A percentile compares a stretch with the other conserved stretches of the same genome.
Evolutionary conservation across 352 stramenopile genomes (phyloP).

Genomic region (Phytophthora sansomeana): DNA sequence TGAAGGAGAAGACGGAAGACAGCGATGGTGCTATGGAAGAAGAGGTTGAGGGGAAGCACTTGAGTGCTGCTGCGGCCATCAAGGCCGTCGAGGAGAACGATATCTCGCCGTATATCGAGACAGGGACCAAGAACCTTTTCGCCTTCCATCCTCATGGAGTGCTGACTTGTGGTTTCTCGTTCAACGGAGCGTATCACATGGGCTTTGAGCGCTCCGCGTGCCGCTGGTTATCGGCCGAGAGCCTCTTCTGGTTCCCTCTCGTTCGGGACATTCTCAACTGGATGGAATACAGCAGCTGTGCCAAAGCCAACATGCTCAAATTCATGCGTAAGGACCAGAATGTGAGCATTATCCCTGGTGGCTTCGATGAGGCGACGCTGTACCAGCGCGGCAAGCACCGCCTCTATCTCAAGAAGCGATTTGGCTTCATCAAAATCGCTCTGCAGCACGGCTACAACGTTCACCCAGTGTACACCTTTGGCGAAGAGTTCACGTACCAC

Average conservation of each 20-base stretch:
- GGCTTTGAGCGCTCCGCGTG: slow-evolving; percentile 55
- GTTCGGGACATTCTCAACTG: slow-evolving; percentile 77
- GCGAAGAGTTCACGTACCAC: slow-evolving; percentile 89
- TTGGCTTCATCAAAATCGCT: slow-evolving; percentile 94
- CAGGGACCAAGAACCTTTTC: slow-evolving; percentile 30
- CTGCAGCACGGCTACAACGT: slow-evolving; percentile 91
- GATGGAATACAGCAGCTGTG: slow-evolving; percentile 66
- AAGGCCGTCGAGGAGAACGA: slow-evolving; percentile 35
- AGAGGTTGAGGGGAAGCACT: slow-evolving; percentile 21
- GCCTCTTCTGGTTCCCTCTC: slow-evolving; percentile 74
- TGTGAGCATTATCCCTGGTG: slow-evolving; percentile 88
- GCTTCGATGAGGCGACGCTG: slow-evolving; percentile 95
- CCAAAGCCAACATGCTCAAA: slow-evolving; percentile 54
- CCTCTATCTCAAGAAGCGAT: slow-evolving; percentile 91
- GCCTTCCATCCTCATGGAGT: slow-evolving; percentile 77
- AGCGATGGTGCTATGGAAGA: slow-evolving; percentile 14
- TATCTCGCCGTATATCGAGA: slow-evolving; percentile 19
- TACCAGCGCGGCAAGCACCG: slow-evolving; percentile 83
- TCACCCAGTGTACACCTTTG: slow-evolving; percentile 93
- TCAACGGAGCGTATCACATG: slow-evolving; percentile 67
- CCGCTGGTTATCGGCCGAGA: slow-evolving; percentile 73
- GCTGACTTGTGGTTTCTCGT: slow-evolving; percentile 56
- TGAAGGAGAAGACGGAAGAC: slow-evolving; percentile 5
- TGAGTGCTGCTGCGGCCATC: slow-evolving; percentile 20
- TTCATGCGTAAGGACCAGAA: slow-evolving; percentile 70